Base-by-base conservation (phyloP, 768 basidiomycete species). In the Crucibulum laeve region DNA sequence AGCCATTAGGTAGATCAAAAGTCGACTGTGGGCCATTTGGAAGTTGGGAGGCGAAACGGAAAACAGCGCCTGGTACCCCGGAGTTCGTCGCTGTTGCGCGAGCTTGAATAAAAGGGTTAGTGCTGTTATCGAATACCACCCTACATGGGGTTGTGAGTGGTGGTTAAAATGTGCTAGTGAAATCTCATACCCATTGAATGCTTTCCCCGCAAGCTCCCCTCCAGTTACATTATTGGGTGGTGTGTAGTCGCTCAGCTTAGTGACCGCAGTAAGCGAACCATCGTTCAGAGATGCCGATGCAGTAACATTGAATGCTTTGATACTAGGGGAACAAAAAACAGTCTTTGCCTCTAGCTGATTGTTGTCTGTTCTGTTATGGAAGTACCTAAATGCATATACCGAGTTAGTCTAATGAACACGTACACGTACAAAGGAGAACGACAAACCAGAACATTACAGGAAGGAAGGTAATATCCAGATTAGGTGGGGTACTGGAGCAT, bases 381-480 rank as follows among this genome's bases (percentile, higher is more conserved):
- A 83, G 55, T 56, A 71, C 70, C 70, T 57, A 40, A 24, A 40
- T 8, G n/a, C 7, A 43, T 35, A 25, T 18, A 14, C 15, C n/a
- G n/a, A 5, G 7, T 38, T 47, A 23, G 26, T 10, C 45, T n/a
- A 33, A 26, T 17, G 19, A 34, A 3, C 19, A 19, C 39, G 6
- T 25, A 24, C 13, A 43, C 38, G 15, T 34, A 18, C 24, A 37
- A 17, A 26, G 23, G 38, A 23, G 39, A 28, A 15, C 2, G n/a
- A 43, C 60, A 10, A 58, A 84, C 82, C 83, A 87, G 52, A 85
- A 87, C 63, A 85, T 71, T 33, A 85, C 79, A 5, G 84, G 80
- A 25, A 68, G 73, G 23, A 71, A 60, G 26, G 64, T 51, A 23
- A 70, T 45, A 25, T 62, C 52, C 4, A 49, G 45, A 25, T 38